Evolutionary conservation across 225 moss, liverwort and hornwort genomes (phyloP), one percentile per base, ranked within the genome.

Genomic region (Sphagnum tenellum): DNA sequence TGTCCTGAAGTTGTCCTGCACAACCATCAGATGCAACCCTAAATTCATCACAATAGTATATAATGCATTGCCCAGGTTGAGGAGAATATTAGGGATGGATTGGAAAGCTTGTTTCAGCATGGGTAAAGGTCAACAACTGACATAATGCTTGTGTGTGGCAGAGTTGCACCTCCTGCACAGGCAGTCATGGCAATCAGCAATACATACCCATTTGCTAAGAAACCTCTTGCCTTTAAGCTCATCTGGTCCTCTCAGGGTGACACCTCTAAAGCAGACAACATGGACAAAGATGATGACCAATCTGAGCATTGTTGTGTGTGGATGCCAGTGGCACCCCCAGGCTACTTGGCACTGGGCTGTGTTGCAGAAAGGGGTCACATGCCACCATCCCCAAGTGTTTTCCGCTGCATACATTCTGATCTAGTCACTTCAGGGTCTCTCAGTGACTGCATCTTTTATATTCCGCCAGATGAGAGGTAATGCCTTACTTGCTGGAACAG

Each of bases 141-240:
- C 29, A 52, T 75, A 49, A 12, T 55, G 59, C 62, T 55, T 70
- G 47, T 65, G 64, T 65, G 52, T 74, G 70, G 65, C 89, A 95
- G 95, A 73, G 84, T 81, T 58, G 83, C 88, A 50, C 92, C 95
- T 66, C 95, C 95, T 8, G 85, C 89, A 62, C 92, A 92, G 78
- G 95, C 95, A 73, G 95, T 96, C 52, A 88, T 96, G 95, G 95
- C 95, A 53, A 84, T 96, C 59, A 88, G 86, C 79, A 87, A 85
- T 53, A 66, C 77, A 12, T 90, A 81, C 69, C 79, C 82, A 77
- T 85, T 83, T 66, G 72, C 86, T 5, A 81, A 87, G 71, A 90
- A 85, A 74, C 95, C 95, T 63, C 56, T 87, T 73, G 64, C 73
- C 50, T 96, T 86, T 72, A 75, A 90, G 48, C 88, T 90, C 49